Base-by-base conservation (phyloP, 1,284 basidiomycete genomes). In the Coniophora puteana region DNA sequence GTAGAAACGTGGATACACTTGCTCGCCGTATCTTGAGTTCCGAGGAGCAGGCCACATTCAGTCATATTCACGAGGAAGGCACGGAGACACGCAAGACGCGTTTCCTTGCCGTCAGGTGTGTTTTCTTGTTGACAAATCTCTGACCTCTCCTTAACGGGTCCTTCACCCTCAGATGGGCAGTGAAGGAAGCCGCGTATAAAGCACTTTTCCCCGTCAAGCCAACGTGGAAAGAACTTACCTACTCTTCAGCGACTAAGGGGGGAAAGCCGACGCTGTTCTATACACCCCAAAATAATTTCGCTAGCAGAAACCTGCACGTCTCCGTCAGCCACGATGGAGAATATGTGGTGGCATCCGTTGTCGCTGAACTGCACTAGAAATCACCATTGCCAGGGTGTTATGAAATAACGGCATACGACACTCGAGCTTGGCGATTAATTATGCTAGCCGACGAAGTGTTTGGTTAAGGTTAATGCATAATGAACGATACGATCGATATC, bases 141-240 rank as follows among this genome's bases (percentile, higher is more conserved):
- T 21, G 4, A 10, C 8, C 8, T n/a, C 5, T 20, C 31, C 7
- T 30, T 52, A 34, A 41, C 31, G 13, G 24, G 34, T 24, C 48
- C 36, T 14, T 47, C 18, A 35, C 45, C 23, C 36, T 16, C 42
- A 92, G 89, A 24, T 93, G 88, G 88, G 76, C 82, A 33, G 71
- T 87, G 25, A 96, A 96, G 57, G 93, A 95, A 66, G 89, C 93
- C 0, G 81, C 86, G 0, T 94, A 93, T 69, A 95, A 96, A 60
- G 89, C 93, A 0, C 55, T 93, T 41, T 90, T 81, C 52, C 83
- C 87, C 2, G 54, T 73, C 29, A 66, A 59, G 16, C 76, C 85
- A n/a, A 77, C 74, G 2, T 93, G 90, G 90, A 86, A 89, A 55
- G 79, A 91, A 24, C 62, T 93, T 39, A 76, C 76, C 2, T 82